Evolutionary conservation across 2,329 filamentous ascomycete genomes (phyloP).

Genomic region (Bertia moriformis): DNA sequence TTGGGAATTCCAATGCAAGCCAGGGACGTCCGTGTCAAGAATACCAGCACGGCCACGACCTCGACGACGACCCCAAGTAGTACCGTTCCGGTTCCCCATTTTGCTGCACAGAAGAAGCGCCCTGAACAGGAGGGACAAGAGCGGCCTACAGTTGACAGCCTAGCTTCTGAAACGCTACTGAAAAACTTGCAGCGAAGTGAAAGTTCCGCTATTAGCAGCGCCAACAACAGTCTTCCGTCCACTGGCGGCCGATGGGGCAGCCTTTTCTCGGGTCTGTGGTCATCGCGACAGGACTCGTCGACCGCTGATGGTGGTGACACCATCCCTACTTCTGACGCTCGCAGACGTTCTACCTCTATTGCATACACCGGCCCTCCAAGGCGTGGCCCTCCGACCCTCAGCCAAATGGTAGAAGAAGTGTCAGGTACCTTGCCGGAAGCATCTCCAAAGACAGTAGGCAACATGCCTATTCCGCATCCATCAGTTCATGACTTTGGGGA

Average conservation of each 20-base stretch:
- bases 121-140: conserved; percentile 20
- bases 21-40: conserved; percentile 24
- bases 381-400: conserved; percentile 12
- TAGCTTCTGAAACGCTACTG: conserved; percentile 38
- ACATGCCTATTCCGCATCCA: neutral
- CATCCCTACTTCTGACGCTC: conserved; percentile 8
- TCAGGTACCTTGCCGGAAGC: conserved; percentile 7
- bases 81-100: conserved; percentile 35
- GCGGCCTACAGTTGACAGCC: conserved; percentile 21
- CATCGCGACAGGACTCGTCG: conserved; percentile 28
- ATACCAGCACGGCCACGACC: conserved; percentile 31
- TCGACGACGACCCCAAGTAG: conserved; percentile 32
- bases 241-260: conserved; percentile 35
- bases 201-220: conserved; percentile 26
- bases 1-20: conserved; percentile 26
- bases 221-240: conserved; percentile 26
- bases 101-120: conserved; percentile 26
- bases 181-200: conserved; percentile 35
- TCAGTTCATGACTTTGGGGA: neutral
- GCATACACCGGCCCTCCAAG: conserved; percentile 9
- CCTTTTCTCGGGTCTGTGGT: conserved; percentile 40
- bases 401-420: conserved; percentile 17
- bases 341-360: conserved; percentile 13
- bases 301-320: conserved; percentile 21
- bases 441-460: conserved; percentile 2